Percentiles rank a stretch among this genome's conserved stretches.
These are phyloP conservation scores for Colletotrichum horii DNA, from an alignment of 2,329 filamentous ascomycete species.

Conservation along the genomic window DNA sequence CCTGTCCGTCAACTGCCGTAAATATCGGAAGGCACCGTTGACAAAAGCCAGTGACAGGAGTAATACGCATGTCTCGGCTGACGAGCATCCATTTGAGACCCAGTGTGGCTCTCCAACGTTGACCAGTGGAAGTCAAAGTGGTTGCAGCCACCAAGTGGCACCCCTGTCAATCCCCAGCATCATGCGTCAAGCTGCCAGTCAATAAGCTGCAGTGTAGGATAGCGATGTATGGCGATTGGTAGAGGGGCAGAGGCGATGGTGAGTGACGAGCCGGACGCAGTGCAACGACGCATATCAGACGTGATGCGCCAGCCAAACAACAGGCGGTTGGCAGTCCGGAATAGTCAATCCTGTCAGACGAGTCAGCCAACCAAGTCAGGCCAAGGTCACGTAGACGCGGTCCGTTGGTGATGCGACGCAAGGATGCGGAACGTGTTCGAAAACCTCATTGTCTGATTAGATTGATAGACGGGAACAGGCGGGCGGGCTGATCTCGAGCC, in stretches of 20 bases:
- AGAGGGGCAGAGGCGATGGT: background rate
- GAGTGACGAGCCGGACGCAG: background rate
- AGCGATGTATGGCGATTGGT: background rate
- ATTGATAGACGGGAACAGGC: background rate
- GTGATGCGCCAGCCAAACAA: background rate
- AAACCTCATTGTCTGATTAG: background rate
- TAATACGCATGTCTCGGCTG: background rate
- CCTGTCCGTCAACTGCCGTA: background rate
- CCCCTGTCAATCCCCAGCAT: background rate
- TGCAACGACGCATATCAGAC: background rate
- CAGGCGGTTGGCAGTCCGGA: background rate
- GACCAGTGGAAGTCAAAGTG: background rate
- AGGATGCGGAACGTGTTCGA: background rate
- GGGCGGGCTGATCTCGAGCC: background rate
- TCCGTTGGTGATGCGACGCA: constrained; percentile 13
- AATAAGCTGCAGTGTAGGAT: background rate
- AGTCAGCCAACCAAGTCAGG: background rate
- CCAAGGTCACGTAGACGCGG: background rate
- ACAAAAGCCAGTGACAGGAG: background rate
- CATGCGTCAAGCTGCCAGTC: constrained; percentile 7
- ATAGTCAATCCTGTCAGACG: background rate
- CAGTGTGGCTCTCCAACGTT: background rate
- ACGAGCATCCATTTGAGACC: background rate
- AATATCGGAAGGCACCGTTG: background rate
- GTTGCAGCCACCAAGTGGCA: constrained; percentile 1